A percentile compares a stretch with the other conserved stretches of the same genome.
Conservation (phyloP, 2,329 filamentous ascomycete genomes). For the Sordariomycetes sp. region DNA sequence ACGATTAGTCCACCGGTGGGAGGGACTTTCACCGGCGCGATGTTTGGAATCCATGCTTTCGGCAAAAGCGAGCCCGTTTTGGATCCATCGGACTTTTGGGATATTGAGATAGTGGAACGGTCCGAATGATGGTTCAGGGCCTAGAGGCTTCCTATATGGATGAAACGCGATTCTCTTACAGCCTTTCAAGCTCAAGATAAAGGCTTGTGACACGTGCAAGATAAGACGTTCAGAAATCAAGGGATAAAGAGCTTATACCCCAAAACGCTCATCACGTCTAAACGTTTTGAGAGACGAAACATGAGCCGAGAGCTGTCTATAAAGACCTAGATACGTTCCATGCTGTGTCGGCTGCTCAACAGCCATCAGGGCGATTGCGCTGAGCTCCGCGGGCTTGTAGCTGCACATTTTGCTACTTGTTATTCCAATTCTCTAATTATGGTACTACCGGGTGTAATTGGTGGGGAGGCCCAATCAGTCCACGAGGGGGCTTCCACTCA, state of each 20-base stretch:
- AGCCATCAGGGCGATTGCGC: neutral
- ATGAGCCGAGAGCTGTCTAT: neutral
- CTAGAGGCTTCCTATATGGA: neutral
- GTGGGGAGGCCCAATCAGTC: neutral
- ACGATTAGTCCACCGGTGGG: neutral
- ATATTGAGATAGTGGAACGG: neutral
- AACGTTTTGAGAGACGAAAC: neutral
- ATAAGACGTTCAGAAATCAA: neutral
- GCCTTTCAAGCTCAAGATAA: neutral
- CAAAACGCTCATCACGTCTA: neutral
- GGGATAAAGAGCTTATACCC: neutral
- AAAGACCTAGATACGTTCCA: neutral
- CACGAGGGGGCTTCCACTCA: neutral
- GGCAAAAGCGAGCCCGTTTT: neutral
- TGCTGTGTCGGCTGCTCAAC: neutral
- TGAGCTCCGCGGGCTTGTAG: neutral
- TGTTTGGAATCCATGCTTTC: neutral
- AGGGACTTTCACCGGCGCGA: neutral
- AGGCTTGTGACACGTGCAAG: no score
- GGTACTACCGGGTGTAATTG: neutral
- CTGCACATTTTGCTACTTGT: neutral
- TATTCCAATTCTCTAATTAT: neutral
- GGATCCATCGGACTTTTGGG: neutral
- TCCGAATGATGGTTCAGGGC: neutral
- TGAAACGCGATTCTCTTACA: neutral